These are phyloP conservation scores for Xenoacremonium recifei DNA, from an alignment of 2,329 filamentous ascomycete genomes.

Conservation along the genomic window DNA sequence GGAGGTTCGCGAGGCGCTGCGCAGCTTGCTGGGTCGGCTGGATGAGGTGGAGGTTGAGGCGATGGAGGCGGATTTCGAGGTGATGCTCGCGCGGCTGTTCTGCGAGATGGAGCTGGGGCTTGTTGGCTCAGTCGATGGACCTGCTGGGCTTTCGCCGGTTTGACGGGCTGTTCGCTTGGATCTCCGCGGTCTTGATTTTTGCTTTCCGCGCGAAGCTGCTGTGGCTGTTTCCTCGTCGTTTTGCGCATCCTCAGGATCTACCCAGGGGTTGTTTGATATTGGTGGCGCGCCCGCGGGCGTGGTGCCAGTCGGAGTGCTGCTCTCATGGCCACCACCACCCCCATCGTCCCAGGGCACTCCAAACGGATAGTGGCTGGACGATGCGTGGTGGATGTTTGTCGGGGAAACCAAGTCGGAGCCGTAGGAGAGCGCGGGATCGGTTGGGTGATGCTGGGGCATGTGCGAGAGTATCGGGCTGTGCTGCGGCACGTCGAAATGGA, in stretches of 20 bases:
- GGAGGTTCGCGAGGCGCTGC: conserved; percentile 26
- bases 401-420: conserved; percentile 21
- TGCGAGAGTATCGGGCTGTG: conserved; percentile 14
- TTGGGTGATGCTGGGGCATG: conserved; percentile 13
- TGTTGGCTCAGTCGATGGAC: conserved; percentile 19
- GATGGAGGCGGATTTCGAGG: conserved; percentile 22
- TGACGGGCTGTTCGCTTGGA: conserved; percentile 20
- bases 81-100: conserved; percentile 21
- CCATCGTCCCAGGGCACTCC: conserved; percentile 21
- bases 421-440: conserved; percentile 16
- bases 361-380: conserved; percentile 15
- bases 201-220: background rate
- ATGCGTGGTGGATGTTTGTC: conserved; percentile 20
- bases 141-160: conserved; percentile 10
- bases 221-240: conserved; percentile 7
- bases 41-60: conserved; percentile 23
- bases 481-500: conserved; percentile 21
- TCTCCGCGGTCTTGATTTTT: conserved; percentile 14
- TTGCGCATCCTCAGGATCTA: conserved; percentile 17
- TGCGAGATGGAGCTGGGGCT: conserved; percentile 23
- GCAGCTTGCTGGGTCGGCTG: conserved; percentile 24
- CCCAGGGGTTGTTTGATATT: conserved; percentile 22
- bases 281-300: conserved; percentile 18
- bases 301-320: conserved; percentile 22
- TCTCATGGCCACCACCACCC: conserved; percentile 14